Evolutionary conservation across 371 early-diverging fungal species (phyloP).

Genomic region (Phascolomyces articulosus): DNA sequence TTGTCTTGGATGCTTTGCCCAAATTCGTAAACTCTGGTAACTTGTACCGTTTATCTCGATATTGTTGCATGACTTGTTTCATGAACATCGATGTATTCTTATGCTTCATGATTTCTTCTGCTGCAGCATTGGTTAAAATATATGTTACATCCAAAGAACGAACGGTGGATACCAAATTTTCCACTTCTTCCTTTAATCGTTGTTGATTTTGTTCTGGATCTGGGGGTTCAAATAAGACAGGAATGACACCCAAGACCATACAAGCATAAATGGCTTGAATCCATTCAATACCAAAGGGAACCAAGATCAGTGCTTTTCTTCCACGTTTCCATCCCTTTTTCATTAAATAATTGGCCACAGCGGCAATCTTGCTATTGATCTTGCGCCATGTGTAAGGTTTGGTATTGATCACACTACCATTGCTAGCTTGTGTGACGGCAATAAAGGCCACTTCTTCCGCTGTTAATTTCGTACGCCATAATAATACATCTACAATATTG

Average conservation of each 20-base stretch:
- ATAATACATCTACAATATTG: conserved; percentile 69
- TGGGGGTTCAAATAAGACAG: conserved; percentile 73
- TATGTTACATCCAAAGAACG: conserved; percentile 59
- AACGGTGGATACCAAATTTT: conserved; percentile 59
- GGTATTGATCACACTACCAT: conserved; percentile 40
- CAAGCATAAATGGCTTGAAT: conserved; percentile 80
- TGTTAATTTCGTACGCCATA: conserved; percentile 67
- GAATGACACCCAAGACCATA: conserved; percentile 74
- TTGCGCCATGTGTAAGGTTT: conserved; percentile 74
- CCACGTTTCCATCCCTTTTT: conserved; percentile 60
- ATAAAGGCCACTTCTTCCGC: conserved; percentile 75
- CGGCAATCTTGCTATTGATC: conserved; percentile 68
- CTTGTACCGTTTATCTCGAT: conserved; percentile 35
- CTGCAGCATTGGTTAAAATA: conserved; percentile 64
- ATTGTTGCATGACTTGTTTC: conserved; percentile 21
- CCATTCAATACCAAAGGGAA: conserved; percentile 76
- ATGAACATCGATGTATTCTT: conserved; percentile 47
- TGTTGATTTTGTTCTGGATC: conserved; percentile 51
- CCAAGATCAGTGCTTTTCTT: conserved; percentile 67
- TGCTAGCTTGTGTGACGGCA: conserved; percentile 39
- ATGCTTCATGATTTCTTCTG: conserved; percentile 69
- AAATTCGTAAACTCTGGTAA: conserved; percentile 58
- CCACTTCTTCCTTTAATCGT: conserved; percentile 72
- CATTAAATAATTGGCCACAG: conserved; percentile 64
- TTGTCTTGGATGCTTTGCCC: conserved; percentile 59